Percentiles rank a stretch among this genome's conserved stretches.
These are phyloP conservation scores for Mercurialis annua DNA, from an alignment of 345 rosid genomes.

Conservation along the genomic window DNA sequence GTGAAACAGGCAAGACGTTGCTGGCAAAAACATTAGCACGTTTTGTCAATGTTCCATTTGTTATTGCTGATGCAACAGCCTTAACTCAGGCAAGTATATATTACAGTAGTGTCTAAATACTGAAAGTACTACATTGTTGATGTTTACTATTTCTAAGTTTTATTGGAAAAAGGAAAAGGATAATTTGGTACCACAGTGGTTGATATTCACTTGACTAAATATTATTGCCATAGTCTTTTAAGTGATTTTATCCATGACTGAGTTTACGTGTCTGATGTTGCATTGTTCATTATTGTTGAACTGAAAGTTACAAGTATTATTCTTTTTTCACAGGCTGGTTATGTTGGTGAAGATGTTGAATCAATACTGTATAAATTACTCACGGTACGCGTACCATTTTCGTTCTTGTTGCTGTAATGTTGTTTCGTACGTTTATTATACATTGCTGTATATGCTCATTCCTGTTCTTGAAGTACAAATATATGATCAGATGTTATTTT, in stretches of 20 bases:
- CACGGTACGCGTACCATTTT: conserved; percentile 37
- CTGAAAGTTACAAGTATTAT: conserved; percentile 13
- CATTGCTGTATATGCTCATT: background rate
- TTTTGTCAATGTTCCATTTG: conserved; percentile 80
- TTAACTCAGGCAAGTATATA: conserved; percentile 65
- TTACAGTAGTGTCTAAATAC: background rate
- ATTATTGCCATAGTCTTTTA: background rate
- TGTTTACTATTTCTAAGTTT: background rate
- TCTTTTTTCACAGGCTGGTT: conserved; percentile 71
- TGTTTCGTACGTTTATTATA: background rate
- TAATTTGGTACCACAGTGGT: background rate
- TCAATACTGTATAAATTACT: conserved; percentile 86
- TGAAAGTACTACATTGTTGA: background rate
- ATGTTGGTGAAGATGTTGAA: conserved; percentile 97
- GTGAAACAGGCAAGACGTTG: conserved; percentile 68
- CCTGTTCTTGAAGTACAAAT: background rate
- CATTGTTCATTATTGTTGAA: background rate
- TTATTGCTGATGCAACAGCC: conserved; percentile 82
- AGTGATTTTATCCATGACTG: background rate
- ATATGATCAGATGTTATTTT: background rate
- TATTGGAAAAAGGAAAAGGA: background rate
- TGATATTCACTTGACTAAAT: conserved; percentile 3
- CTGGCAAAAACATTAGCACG: conserved; percentile 83
- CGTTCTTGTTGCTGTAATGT: background rate
- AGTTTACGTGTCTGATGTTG: background rate